phyloP scores from a whole-genome alignment of 768 basidiomycete genomes.

The Calocybe cyanea region DNA sequence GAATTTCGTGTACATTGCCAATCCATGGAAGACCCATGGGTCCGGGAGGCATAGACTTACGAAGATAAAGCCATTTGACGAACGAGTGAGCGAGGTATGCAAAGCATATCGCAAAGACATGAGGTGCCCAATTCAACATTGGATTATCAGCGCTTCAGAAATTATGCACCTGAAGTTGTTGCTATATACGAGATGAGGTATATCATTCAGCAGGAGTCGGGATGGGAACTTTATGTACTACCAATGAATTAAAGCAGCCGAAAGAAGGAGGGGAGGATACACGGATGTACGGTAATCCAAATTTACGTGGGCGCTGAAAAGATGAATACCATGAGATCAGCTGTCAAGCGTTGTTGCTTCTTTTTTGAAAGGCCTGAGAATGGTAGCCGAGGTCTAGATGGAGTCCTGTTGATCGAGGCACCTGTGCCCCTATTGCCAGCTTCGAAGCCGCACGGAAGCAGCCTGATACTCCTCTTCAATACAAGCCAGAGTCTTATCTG shows the following conservation, averaged over 20 bases:
- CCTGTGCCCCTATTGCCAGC: constrained; percentile 5
- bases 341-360: too few relatives aligned
- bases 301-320: not conserved
- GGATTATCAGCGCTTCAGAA: too few relatives aligned
- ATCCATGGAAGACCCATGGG: constrained; percentile 40
- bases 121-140: not conserved
- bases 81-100: not conserved
- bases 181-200: too few relatives aligned
- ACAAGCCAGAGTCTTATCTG: constrained; percentile 13
- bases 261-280: too few relatives aligned
- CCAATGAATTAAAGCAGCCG: too few relatives aligned
- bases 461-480: constrained; percentile 23
- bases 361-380: too few relatives aligned
- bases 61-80: not conserved
- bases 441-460: not conserved
- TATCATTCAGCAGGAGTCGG: too few relatives aligned
- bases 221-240: too few relatives aligned
- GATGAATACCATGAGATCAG: too few relatives aligned
- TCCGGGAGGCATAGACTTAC: constrained; percentile 37
- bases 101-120: not conserved
- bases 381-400: too few relatives aligned
- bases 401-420: not conserved
- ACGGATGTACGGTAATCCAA: too few relatives aligned
- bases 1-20: constrained; percentile 44
- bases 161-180: too few relatives aligned